Conservation (phyloP, 1,139 yeast genomes). For the Lodderomyces oxycetoniae region DNA sequence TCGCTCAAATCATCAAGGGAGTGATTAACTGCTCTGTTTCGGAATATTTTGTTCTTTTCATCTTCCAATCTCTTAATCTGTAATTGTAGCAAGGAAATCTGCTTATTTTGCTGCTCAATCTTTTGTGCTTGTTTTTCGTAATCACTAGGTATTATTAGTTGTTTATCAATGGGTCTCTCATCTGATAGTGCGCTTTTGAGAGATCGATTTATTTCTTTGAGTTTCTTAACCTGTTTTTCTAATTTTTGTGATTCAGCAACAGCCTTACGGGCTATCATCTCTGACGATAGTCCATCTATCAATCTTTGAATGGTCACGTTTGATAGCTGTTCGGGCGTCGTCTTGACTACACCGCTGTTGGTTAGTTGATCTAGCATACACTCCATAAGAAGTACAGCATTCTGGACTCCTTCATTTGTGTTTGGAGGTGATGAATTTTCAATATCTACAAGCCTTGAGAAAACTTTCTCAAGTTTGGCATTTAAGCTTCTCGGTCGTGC, state of each 20-base stretch:
- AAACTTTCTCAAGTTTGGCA: neutral
- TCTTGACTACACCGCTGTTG: neutral
- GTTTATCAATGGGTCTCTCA: neutral
- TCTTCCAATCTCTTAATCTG: constrained; percentile 9
- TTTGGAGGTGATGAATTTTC: constrained; percentile 1
- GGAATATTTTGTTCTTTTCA: constrained; percentile 1
- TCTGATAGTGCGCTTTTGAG: constrained; percentile 8
- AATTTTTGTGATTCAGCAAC: constrained; percentile 28
- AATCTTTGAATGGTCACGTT: constrained; percentile 31
- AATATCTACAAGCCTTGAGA: neutral
- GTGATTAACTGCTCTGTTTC: constrained; percentile 2
- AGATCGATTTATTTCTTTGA: constrained; percentile 25
- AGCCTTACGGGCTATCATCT: constrained; percentile 33
- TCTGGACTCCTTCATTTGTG: neutral
- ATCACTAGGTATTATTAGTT: constrained; percentile 7
- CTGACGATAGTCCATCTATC: constrained; percentile 31
- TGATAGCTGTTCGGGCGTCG: constrained; percentile 19
- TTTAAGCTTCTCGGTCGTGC: neutral
- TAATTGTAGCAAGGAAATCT: constrained; percentile 21
- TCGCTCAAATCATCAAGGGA: constrained; percentile 7
- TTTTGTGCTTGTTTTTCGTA: constrained; percentile 18
- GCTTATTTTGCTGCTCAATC: constrained; percentile 20
- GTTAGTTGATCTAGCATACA: neutral
- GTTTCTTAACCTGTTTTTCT: constrained; percentile 17
- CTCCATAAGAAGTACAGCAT: neutral